Evolutionary conservation across 345 rosid species (phyloP).

Genomic region (Sisymbrium irio): DNA sequence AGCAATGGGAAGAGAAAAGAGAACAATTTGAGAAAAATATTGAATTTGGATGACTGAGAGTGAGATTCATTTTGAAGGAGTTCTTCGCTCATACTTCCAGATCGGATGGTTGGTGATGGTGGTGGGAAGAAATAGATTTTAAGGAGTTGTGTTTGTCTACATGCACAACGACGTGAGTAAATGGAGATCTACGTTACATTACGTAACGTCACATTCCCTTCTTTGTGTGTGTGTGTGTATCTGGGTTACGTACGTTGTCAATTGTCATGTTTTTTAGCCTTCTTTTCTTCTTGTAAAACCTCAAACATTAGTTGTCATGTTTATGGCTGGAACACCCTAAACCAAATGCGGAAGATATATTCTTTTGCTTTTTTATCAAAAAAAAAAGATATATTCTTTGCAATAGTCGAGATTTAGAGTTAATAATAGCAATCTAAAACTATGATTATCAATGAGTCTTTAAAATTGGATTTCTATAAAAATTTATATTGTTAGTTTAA

Average conservation of each 20-base stretch:
- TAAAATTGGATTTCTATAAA: no score
- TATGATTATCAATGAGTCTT: no score
- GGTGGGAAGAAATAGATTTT: not conserved
- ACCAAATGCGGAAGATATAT: not conserved
- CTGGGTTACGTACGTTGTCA: not conserved
- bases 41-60: not conserved
- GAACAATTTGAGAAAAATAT: not conserved
- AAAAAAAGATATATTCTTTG: no score
- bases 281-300: not conserved
- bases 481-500: no score
- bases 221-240: not conserved
- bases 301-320: not conserved
- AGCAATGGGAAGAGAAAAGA: not conserved
- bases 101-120: not conserved
- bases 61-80: not conserved
- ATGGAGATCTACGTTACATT: conserved; percentile 13
- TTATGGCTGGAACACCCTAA: conserved; percentile 2
- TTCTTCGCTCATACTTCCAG: not conserved
- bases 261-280: conserved; percentile 2
- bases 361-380: no score
- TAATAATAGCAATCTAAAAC: not conserved
- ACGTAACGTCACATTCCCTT: conserved; percentile 5
- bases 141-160: conserved; percentile 7
- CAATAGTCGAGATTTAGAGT: not conserved
- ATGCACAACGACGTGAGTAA: conserved; percentile 7